Conservation (phyloP, 208 protist genomes). For the Wallacemonas collosoma region DNA sequence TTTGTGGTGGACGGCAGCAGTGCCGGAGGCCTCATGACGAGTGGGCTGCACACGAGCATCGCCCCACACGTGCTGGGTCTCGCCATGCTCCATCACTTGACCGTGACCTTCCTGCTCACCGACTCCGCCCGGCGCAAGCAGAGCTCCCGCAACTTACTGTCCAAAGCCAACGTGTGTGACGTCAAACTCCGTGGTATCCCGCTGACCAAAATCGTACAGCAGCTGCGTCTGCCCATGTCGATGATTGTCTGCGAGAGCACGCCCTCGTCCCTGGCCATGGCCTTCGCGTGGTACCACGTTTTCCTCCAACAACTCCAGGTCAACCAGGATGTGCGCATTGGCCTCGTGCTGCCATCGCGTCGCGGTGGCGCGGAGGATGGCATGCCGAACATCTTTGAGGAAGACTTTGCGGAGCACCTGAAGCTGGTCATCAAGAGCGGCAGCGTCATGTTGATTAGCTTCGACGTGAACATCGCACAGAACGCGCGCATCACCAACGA, state of each 20-base stretch:
- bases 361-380: conserved; percentile 82
- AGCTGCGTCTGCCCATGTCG: conserved; percentile 77
- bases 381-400: conserved; percentile 80
- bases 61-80: conserved; percentile 87
- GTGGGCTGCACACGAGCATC: conserved; percentile 72
- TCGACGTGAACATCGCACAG: conserved; percentile 83
- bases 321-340: conserved; percentile 58
- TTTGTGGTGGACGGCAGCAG: conserved; percentile 84
- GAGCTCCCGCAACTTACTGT: conserved; percentile 57
- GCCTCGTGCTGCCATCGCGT: conserved; percentile 64
- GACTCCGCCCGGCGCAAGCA: conserved; percentile 63
- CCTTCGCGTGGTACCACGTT: conserved; percentile 77
- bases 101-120: conserved; percentile 67
- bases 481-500: conserved; percentile 74
- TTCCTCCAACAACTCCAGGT: conserved; percentile 83
- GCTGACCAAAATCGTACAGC: conserved; percentile 82
- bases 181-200: conserved; percentile 89
- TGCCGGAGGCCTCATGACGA: conserved; percentile 71
- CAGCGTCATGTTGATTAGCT: conserved; percentile 90
- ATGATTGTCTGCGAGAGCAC: conserved; percentile 75
- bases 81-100: conserved; percentile 89
- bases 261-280: conserved; percentile 55
- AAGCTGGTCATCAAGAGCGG: conserved; percentile 51
- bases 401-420: conserved; percentile 79
- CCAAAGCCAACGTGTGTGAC: conserved; percentile 73